Conservation (phyloP, 2,329 filamentous ascomycete species). For the Penicillium sp. region DNA sequence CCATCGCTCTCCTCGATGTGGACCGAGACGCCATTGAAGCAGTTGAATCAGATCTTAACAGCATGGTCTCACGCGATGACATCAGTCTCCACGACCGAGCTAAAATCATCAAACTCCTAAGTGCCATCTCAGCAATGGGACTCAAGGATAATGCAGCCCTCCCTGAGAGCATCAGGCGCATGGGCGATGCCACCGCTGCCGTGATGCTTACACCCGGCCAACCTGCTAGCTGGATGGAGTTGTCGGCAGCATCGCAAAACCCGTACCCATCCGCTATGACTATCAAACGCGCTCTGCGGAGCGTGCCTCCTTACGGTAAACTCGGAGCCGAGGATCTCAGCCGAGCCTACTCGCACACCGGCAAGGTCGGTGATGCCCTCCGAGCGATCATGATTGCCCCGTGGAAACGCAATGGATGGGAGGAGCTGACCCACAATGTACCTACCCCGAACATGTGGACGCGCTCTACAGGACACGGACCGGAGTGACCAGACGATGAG, state of each 20-base stretch:
- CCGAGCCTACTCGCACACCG: constrained; percentile 64
- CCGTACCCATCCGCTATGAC: constrained; percentile 63
- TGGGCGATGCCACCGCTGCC: constrained; percentile 61
- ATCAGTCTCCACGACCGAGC: constrained; percentile 57
- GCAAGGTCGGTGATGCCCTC: constrained; percentile 64
- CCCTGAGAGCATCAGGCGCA: constrained; percentile 43
- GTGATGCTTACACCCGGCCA: constrained; percentile 73
- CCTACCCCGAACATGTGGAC: background rate
- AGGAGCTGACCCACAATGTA: constrained; percentile 31
- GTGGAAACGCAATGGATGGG: constrained; percentile 63
- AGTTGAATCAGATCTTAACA: constrained; percentile 66
- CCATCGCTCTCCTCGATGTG: constrained; percentile 70
- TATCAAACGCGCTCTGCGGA: constrained; percentile 64
- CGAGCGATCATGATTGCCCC: constrained; percentile 70
- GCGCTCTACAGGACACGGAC: background rate
- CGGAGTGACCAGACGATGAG: background rate
- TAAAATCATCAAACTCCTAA: constrained; percentile 64
- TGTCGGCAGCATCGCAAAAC: constrained; percentile 54
- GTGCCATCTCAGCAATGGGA: constrained; percentile 58
- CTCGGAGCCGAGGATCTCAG: constrained; percentile 63
- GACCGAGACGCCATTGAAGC: constrained; percentile 73
- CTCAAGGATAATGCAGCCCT: constrained; percentile 38
- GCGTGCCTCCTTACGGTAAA: constrained; percentile 62
- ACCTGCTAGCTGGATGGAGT: constrained; percentile 69
- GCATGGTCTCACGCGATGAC: constrained; percentile 58